phyloP scores from a whole-genome alignment of 1,284 basidiomycete species.

The Moesziomyces sp. region DNA sequence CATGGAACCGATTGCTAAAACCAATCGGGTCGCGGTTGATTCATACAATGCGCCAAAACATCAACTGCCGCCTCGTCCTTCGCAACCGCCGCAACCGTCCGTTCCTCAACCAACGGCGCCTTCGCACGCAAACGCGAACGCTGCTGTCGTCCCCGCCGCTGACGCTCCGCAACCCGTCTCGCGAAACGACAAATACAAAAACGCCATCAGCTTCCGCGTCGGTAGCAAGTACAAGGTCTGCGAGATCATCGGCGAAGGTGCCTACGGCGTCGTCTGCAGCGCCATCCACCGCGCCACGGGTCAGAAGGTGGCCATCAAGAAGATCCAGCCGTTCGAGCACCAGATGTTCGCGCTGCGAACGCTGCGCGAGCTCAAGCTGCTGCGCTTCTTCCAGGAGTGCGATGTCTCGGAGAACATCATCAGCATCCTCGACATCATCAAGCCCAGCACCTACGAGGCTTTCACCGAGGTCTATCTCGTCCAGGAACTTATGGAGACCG shows the following conservation, averaged over 20 bases:
- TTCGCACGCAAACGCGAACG: neutral
- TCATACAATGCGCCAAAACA: slow-evolving; percentile 11
- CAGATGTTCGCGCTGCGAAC: slow-evolving; percentile 67
- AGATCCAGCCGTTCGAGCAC: slow-evolving; percentile 66
- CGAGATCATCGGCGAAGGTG: slow-evolving; percentile 70
- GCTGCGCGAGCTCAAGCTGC: slow-evolving; percentile 65
- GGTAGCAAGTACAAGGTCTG: slow-evolving; percentile 65
- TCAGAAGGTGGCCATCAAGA: slow-evolving; percentile 70
- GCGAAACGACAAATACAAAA: slow-evolving; percentile 37
- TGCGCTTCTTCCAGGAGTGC: slow-evolving; percentile 65
- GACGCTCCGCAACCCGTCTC: slow-evolving; percentile 11
- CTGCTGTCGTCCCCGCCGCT: slow-evolving; percentile 3
- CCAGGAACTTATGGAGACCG: slow-evolving; percentile 68
- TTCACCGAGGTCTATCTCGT: slow-evolving; percentile 94
- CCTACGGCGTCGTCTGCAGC: slow-evolving; percentile 69
- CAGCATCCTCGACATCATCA: slow-evolving; percentile 58
- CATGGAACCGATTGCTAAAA: slow-evolving; percentile 31
- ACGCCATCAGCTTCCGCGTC: slow-evolving; percentile 61
- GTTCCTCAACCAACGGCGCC: slow-evolving; percentile 1
- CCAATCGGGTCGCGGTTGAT: slow-evolving; percentile 13
- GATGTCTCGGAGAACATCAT: slow-evolving; percentile 65
- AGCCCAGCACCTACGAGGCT: slow-evolving; percentile 75
- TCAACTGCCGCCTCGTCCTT: slow-evolving; percentile 10
- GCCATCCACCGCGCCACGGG: slow-evolving; percentile 68
- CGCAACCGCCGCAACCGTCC: neutral